Evolutionary conservation across 2,329 filamentous ascomycete species (phyloP), one percentile per base, ranked within the genome.

Genomic region (Diaporthe eres): DNA sequence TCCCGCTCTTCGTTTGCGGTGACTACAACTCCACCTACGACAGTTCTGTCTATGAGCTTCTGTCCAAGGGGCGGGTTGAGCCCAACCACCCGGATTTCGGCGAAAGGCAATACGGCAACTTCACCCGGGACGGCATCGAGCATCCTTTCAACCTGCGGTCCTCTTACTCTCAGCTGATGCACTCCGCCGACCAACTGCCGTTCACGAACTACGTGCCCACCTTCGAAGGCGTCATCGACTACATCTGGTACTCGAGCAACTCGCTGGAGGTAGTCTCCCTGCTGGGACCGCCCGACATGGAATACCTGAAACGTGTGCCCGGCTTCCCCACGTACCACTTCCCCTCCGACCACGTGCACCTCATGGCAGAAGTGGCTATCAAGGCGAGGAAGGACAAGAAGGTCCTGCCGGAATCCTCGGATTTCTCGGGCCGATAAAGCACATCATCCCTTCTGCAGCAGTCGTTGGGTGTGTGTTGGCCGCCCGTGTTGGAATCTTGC

Each of bases 191-290:
- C 75, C 95, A 98, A 82, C 87, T 98, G 80, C 92, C 92, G 6
- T 99, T 98, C 84, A 99, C 97, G 63, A 99, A 99, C 85, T 99
- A 98, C 85, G 97, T 95, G 19, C 96, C 97, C 1, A 92, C 92
- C n/a, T 99, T 98, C 85, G 91, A 92, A 71, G 96, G 95, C 77
- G 94, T 97, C 75, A 94, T 99, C 79, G 97, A 99, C 83, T 98
- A 98, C 85, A 95, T 99, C 81, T 98, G 96, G 95, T 99, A 98
- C 85, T 96, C 95, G 74, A 96, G 95, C 75, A 98, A 97, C 84
- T 92, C 94, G 31, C 88, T 98, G 60, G 94, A 97, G 82, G 94
- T 97, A 34, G 93, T 95, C 25, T 94, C 94, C 72, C 85, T 98
- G 72, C 92, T 98, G 5, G 96, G 96, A 42, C 94, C 96, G 58